phyloP scores from a whole-genome alignment of 1,139 yeast species.

The Zygoascus hellenicus region DNA sequence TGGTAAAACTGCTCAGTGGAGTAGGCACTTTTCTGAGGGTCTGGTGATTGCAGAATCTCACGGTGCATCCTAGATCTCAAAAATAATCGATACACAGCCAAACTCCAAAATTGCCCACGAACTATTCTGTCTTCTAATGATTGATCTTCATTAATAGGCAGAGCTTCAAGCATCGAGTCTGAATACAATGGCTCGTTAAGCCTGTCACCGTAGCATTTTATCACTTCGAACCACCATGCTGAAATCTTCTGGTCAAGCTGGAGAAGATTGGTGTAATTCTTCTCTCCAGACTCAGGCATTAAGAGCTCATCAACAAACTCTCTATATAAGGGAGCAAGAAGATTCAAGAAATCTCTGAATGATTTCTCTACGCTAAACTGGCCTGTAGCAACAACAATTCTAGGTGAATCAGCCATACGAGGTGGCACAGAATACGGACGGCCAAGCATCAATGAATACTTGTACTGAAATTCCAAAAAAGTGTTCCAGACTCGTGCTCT shows the following conservation, averaged over 20 bases:
- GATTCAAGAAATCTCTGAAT: slow-evolving; percentile 19
- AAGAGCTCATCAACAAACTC: slow-evolving; percentile 17
- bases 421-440: slow-evolving; percentile 17
- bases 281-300: slow-evolving; percentile 9
- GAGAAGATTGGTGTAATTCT: slow-evolving; percentile 12
- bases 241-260: slow-evolving; percentile 16
- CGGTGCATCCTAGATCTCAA: slow-evolving; percentile 20
- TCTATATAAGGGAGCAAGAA: slow-evolving; percentile 18
- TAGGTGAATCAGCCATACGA: slow-evolving; percentile 14
- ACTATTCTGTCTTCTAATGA: neutral
- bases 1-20: slow-evolving; percentile 17
- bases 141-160: neutral
- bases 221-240: slow-evolving; percentile 13
- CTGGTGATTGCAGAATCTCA: slow-evolving; percentile 11
- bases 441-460: slow-evolving; percentile 18
- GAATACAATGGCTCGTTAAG: neutral
- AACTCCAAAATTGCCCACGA: slow-evolving; percentile 11
- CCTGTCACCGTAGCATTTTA: neutral
- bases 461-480: slow-evolving; percentile 17
- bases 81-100: slow-evolving; percentile 15
- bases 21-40: slow-evolving; percentile 11
- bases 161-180: neutral
- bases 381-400: neutral
- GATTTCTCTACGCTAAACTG: slow-evolving; percentile 8
- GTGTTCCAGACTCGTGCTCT: slow-evolving; percentile 20